A percentile compares a stretch with the other conserved stretches of the same genome.
Conservation (phyloP, 805 yeast genomes). For the Metschnikowia sp. region DNA sequence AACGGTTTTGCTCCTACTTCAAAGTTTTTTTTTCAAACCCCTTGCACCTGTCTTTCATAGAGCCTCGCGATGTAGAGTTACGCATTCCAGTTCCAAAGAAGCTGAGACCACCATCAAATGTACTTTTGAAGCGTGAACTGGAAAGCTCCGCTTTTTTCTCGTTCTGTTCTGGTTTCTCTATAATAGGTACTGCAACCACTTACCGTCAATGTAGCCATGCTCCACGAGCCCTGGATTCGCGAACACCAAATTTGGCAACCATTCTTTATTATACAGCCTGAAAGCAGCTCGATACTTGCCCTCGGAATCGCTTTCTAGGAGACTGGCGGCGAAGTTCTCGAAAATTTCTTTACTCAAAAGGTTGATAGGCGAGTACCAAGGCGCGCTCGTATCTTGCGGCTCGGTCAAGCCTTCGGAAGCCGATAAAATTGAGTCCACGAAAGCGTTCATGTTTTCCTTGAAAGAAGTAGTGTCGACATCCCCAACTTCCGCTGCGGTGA, state of each 20-base stretch:
- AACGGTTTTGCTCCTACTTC: no score
- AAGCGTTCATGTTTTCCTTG: constrained; percentile 23
- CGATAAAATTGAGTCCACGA: constrained; percentile 23
- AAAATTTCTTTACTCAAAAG: constrained; percentile 32
- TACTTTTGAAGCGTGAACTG: no score
- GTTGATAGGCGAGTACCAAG: constrained; percentile 28
- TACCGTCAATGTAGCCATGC: constrained; percentile 28
- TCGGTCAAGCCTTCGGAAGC: constrained; percentile 21
- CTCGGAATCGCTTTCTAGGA: constrained; percentile 25
- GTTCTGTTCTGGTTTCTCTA: constrained; percentile 7
- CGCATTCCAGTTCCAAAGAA: no score
- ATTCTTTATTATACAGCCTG: constrained; percentile 34
- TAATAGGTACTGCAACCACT: constrained; percentile 39
- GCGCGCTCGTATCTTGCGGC: constrained; percentile 15
- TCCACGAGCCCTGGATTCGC: constrained; percentile 41
- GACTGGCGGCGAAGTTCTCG: constrained; percentile 26
- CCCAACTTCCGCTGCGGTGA: constrained; percentile 25
- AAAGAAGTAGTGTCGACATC: constrained; percentile 34
- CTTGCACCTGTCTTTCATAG: no score
- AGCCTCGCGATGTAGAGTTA: no score
- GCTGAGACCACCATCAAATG: no score
- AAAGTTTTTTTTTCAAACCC: no score
- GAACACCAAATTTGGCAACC: constrained; percentile 40
- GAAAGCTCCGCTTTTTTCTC: no score
- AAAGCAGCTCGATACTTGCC: constrained; percentile 27